Evolutionary conservation across 129 eudicot species (phyloP), one percentile per base, ranked within the genome.

Genomic region (Scalesia atractyloides): DNA sequence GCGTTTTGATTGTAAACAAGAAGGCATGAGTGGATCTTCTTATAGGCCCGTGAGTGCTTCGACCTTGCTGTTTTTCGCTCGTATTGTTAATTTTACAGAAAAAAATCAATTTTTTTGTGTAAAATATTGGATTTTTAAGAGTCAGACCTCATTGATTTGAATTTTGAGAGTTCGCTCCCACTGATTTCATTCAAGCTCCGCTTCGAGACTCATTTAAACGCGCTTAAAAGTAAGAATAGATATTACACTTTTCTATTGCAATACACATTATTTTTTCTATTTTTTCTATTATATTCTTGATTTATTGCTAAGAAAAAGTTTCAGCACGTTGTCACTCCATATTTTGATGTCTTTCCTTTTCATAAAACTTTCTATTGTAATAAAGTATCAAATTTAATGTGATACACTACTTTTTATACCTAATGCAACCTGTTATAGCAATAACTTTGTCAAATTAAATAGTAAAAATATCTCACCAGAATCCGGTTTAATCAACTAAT

Each of bases 401-500:
- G 56, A 43, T 16, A 60, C 52, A 37, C n/a, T n/a, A n/a, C 26
- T 34, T 77, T 68, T 22, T 37, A 22, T 52, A 60, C 81, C 81
- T 60, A 76, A 76, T n/a, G 22, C 36, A 60, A 37, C 53, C 51
- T 68, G 50, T 46, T 76, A 43, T 54, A 19, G 24, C 36, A 19
- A 19, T 57, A 26, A 15, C 6, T 20, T 36, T 74, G 66, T 76
- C 53, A 76, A 68, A 11, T 30, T 44, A 39, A 36, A 76, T 76
- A 58, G 48, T 59, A 59, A n/a, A 68, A 56, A 60, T 76, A 66
- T 68, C 72, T 74, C 56, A 64, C 62, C 65, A 51, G 39, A 74
- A 19, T 74, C 54, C 12, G 12, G 54, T 74, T 37, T 39, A 74
- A 64, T 36, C 79, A 74, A 63, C 65, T 50, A 74, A 63, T 49